Evolutionary conservation across 305 asterid species (phyloP).

Genomic region (Stenogyne calaminthoides): DNA sequence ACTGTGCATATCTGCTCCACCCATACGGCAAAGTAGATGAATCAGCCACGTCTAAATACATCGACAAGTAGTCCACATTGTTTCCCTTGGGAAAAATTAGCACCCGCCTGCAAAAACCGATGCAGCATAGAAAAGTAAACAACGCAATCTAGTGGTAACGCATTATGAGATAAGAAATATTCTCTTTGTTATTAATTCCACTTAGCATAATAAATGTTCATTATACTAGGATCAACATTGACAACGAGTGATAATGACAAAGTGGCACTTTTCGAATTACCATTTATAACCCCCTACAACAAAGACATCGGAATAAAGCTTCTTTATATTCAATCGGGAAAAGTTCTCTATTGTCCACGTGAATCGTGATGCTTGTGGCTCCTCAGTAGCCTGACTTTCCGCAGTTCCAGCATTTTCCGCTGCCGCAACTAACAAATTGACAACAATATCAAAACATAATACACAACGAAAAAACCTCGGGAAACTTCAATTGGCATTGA

Average conservation of each 20-base stretch:
- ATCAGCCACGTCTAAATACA: constrained; percentile 92
- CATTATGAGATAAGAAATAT: background rate
- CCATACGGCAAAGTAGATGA: constrained; percentile 78
- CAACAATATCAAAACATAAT: constrained; percentile 27
- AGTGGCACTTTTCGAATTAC: constrained; percentile 41
- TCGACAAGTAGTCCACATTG: constrained; percentile 79
- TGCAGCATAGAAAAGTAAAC: constrained; percentile 24
- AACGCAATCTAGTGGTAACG: background rate
- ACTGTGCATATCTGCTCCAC: constrained; percentile 92
- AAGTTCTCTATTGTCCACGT: constrained; percentile 81
- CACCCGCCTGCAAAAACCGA: constrained; percentile 74
- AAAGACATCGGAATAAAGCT: constrained; percentile 80
- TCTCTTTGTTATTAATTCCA: constrained; percentile 1
- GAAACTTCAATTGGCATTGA: constrained; percentile 11
- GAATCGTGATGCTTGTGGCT: constrained; percentile 80
- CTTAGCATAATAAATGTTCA: constrained; percentile 23
- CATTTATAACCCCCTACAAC: constrained; percentile 81
- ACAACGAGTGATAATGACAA: constrained; percentile 19
- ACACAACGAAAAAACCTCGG: constrained; percentile 24
- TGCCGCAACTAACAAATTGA: constrained; percentile 37
- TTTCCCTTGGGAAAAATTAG: constrained; percentile 92
- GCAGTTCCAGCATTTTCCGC: constrained; percentile 55
- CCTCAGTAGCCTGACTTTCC: constrained; percentile 77
- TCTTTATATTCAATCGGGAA: constrained; percentile 64
- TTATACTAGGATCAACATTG: background rate